Evolutionary conservation across 176 grass and related monocot genomes (phyloP), one percentile per base, ranked within the genome.

Genomic region (Musa beccarii): DNA sequence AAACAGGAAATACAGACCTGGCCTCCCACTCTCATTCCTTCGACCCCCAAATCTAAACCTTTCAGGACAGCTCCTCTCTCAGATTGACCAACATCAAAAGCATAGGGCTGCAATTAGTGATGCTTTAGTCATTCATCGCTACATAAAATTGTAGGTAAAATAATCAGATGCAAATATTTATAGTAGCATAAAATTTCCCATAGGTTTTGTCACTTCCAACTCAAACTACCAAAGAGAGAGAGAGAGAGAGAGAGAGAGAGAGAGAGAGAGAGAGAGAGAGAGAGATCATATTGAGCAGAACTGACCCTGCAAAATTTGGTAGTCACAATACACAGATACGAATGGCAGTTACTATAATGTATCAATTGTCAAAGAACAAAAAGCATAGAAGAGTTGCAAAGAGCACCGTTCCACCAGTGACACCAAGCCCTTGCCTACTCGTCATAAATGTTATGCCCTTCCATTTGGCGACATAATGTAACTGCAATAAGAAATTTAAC

Each of bases 401-500:
- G 8, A 65, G 8, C 92, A 99, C 88, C 71, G 95, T 84, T 87
- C 95, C 95, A 81, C 95, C 90, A 62, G 82, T 85, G 73, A 99
- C 88, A 83, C 95, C 88, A 0, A 94, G 69, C 80, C 95, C 95
- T 86, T 99, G 95, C 73, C 95, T 88, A 62, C 90, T 94, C 63
- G 95, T 99, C 95, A 99, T 99, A 83, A 99, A 94, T 25, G 95
- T 99, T 83, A 99, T 82, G 52, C 95, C 95, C 71, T 84, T 99
- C 95, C 95, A 99, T 81, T 94, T 94, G 80, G 95, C 90, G 59
- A 99, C 95, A 68, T 99, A 99, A 78, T 99, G 95, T 82, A 99
- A 78, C 95, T 99, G 88, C 50, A 87, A 22, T 80, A 77, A 74
- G 68, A 72, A 70, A 21, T 59, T 49, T 51, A 8, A 76, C 16